Conservation (phyloP, 2,329 filamentous ascomycete genomes). For the Venturia pyrina region DNA sequence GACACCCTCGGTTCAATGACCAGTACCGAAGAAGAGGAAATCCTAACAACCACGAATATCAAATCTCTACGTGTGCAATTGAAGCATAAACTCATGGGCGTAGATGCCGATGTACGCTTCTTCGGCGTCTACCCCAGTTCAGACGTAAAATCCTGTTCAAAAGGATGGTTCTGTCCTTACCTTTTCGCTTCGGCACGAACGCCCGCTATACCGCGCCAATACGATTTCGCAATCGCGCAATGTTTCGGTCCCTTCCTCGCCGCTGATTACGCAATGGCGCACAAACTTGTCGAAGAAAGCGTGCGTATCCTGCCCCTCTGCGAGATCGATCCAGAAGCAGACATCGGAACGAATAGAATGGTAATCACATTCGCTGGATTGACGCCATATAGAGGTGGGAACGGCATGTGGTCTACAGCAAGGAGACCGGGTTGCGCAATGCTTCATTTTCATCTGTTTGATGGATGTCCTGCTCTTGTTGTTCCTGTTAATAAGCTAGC, state of each 20-base stretch:
- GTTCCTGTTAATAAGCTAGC: constrained; percentile 22
- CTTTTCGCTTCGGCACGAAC: constrained; percentile 26
- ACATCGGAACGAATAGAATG: constrained; percentile 21
- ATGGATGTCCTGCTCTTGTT: constrained; percentile 28
- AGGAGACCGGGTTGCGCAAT: constrained; percentile 28
- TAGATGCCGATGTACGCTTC: constrained; percentile 28
- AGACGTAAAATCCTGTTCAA: constrained; percentile 22
- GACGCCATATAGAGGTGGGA: constrained; percentile 25
- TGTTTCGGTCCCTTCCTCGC: constrained; percentile 28
- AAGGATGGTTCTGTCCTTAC: constrained; percentile 30
- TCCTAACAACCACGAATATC: constrained; percentile 17
- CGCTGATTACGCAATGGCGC: neutral
- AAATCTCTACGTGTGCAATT: constrained; percentile 28
- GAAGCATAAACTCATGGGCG: constrained; percentile 32
- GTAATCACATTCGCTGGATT: constrained; percentile 28
- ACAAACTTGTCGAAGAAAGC: neutral
- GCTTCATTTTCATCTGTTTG: constrained; percentile 27
- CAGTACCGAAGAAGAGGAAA: constrained; percentile 25
- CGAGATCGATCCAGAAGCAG: neutral
- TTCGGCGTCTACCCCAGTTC: constrained; percentile 19
- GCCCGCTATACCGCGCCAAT: constrained; percentile 22
- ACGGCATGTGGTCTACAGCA: constrained; percentile 24
- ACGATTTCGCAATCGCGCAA: constrained; percentile 28
- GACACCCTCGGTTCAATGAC: neutral
- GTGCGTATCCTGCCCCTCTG: constrained; percentile 17